phyloP scores from a whole-genome alignment of 1,284 basidiomycete genomes.

The Ceratobasidium sp. region DNA sequence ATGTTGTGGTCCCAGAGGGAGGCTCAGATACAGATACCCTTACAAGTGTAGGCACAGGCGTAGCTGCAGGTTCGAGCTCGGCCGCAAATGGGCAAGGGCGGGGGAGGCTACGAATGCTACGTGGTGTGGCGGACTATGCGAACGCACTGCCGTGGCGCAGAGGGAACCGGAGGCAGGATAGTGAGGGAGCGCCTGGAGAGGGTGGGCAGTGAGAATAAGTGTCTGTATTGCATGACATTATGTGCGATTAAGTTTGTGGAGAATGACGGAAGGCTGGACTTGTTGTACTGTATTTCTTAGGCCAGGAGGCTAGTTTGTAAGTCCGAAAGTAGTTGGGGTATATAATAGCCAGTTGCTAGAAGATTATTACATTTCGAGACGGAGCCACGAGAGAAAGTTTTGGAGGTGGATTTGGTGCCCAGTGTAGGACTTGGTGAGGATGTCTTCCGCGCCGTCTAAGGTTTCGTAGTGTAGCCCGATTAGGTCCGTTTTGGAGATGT shows the following conservation, averaged over 20 bases:
- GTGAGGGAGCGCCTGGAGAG: constrained; percentile 16
- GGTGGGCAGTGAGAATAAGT: constrained; percentile 6
- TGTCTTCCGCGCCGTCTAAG: constrained; percentile 50
- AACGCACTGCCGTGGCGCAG: constrained; percentile 33
- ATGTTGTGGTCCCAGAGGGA: constrained; percentile 13
- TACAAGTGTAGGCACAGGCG: constrained; percentile 3
- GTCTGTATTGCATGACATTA: constrained; percentile 9
- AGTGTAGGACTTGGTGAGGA: constrained; percentile 21
- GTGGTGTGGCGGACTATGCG: constrained; percentile 38
- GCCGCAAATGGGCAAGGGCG: not conserved
- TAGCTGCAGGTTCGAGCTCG: not conserved
- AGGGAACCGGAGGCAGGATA: constrained; percentile 3
- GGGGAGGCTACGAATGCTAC: constrained; percentile 31
- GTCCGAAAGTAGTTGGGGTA: constrained; percentile 18
- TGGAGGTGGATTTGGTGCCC: constrained; percentile 2
- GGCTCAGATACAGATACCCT: constrained; percentile 32
- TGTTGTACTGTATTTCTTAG: constrained; percentile 38
- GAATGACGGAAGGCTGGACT: not conserved
- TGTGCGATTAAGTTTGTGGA: constrained; percentile 9
- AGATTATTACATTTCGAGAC: constrained; percentile 24
- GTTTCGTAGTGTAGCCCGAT: constrained; percentile 54
- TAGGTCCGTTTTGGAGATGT: constrained; percentile 45
- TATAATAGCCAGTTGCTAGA: not conserved
- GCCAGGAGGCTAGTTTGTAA: constrained; percentile 17
- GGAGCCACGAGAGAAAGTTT: constrained; percentile 34